Evolutionary conservation across 1,139 yeast species (phyloP), one percentile per base, ranked within the genome.

Genomic region (Protomyces arabidopsidicola): DNA sequence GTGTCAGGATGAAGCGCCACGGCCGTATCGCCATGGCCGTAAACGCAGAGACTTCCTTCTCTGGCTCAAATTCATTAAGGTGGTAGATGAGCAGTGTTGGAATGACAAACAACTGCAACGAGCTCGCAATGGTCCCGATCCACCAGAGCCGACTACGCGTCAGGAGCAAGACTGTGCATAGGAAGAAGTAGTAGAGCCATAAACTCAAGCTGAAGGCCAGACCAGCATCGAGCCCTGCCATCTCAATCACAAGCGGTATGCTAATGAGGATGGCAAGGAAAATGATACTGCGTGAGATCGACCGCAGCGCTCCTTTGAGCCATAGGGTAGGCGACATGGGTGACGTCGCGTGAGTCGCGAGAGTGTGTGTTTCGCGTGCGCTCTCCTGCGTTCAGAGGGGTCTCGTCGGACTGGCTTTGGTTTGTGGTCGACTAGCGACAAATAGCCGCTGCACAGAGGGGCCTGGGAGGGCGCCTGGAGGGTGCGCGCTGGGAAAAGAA

Each of bases 1-100:
- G 56, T 84, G 80, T 50, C n/a, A 50, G 9, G 20, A 50, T 10
- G 36, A 50, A 27, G 20, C 53, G 36, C 53, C 53, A 50, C 27
- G 53, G 53, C 36, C 18, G 12, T n/a, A 50, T n/a, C 18, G 18
- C 35, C n/a, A 22, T 12, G n/a, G 36, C 36, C 8, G 35, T n/a
- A 10, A 14, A 50, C 8, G 53, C 6, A 14, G 53, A 16, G 6
- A 50, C 20, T 10, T 27, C 35, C 20, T n/a, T n/a, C 9, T 20
- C 24, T 20, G 52, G 22, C n/a, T 45, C 24, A 14, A 10, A 45
- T 36, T 50, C 53, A 22, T 50, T 50, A 12, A 50, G 53, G 36
- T 50, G 36, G 16, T 50, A 50, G 3, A 50, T 22, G 18, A 50
- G 53, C 35, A 50, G 36, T n/a, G 36, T 50, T 9, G 53, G 53